phyloP scores from a whole-genome alignment of 2,329 filamentous ascomycete genomes.

The Diaporthe ampelina region DNA sequence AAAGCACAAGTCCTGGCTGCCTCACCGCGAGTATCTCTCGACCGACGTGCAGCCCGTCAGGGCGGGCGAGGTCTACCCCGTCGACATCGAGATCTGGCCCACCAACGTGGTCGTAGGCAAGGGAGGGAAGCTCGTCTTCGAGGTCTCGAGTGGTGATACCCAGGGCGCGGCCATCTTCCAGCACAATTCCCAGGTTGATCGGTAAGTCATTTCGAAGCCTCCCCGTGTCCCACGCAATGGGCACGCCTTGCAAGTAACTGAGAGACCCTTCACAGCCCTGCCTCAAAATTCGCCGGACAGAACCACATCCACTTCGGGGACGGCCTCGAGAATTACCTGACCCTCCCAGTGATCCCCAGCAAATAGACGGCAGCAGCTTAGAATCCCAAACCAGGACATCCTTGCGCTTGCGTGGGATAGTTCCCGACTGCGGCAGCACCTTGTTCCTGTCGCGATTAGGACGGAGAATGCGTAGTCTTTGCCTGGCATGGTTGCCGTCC shows the following conservation, averaged over 20 bases:
- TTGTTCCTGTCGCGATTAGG: neutral
- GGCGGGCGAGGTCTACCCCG: conserved; percentile 67
- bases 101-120: conserved; percentile 68
- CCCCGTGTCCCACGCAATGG: neutral
- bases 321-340: conserved; percentile 64
- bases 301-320: conserved; percentile 69
- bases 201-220: conserved; percentile 49
- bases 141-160: conserved; percentile 69
- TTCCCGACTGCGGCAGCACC: neutral
- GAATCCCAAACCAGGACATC: neutral
- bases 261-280: conserved; percentile 40
- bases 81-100: conserved; percentile 76
- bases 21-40: conserved; percentile 70
- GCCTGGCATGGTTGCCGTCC: neutral
- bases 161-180: conserved; percentile 71
- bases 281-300: conserved; percentile 69
- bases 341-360: conserved; percentile 64
- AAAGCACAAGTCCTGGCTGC: conserved; percentile 67
- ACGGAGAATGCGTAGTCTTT: neutral
- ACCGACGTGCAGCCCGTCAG: conserved; percentile 69
- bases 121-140: conserved; percentile 67
- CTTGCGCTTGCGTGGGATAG: neutral
- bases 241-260: neutral
- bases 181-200: conserved; percentile 64
- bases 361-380: conserved; percentile 13